Percentiles rank a stretch among this genome's conserved stretches.
Evolutionary conservation across 306 rosid species (phyloP).

Genomic region (Corylus avellana): DNA sequence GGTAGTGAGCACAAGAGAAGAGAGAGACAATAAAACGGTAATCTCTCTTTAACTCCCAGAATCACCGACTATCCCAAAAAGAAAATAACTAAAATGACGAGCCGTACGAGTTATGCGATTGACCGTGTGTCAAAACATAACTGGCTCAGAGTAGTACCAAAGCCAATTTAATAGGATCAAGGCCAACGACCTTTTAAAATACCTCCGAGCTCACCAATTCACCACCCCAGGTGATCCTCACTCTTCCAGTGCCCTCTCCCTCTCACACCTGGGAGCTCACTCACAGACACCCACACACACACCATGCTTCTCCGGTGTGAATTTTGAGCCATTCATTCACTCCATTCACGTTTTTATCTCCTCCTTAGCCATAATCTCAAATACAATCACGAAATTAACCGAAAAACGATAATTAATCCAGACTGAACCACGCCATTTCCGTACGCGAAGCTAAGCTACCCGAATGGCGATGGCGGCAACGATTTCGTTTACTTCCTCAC

Average conservation of each 20-base stretch:
- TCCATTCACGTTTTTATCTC: neutral
- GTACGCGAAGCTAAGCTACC: constrained; percentile 1
- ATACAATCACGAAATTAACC: neutral
- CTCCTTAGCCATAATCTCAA: neutral
- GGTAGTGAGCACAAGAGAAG: no score
- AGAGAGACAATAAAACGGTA: no score
- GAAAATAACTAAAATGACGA: neutral
- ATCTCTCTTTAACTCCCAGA: no score
- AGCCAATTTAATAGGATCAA: no score
- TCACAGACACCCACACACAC: neutral
- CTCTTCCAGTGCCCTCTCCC: neutral
- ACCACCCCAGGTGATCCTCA: neutral
- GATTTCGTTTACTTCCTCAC: constrained; percentile 32
- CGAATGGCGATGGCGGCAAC: constrained; percentile 42
- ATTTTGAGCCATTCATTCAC: neutral
- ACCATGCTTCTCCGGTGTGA: neutral
- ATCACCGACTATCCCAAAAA: neutral
- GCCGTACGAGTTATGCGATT: neutral
- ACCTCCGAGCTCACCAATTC: neutral
- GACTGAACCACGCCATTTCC: neutral
- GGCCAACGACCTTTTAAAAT: neutral
- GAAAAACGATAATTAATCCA: neutral
- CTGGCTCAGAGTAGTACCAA: neutral
- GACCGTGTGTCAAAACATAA: neutral
- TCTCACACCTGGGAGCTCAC: neutral